A percentile compares a stretch with the other conserved stretches of the same genome.
Conservation (phyloP, 208 protist genomes). For the Crithidia acanthocephali region DNA sequence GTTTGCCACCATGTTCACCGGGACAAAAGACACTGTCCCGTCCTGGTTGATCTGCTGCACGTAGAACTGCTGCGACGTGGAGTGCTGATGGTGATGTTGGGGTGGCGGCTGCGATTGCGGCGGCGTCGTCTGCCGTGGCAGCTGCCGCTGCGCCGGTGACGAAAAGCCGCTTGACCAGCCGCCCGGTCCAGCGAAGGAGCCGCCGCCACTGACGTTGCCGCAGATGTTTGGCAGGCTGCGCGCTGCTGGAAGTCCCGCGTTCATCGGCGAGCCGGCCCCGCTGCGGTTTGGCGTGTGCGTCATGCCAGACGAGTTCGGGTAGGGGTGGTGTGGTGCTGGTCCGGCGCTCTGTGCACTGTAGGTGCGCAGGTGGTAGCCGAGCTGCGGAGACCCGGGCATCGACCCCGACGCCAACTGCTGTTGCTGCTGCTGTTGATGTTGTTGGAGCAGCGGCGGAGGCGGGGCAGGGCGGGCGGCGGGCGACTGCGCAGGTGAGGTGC, state of each 20-base stretch:
- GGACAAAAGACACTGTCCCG: slow-evolving; percentile 34
- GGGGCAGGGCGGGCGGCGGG: neutral
- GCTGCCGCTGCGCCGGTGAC: slow-evolving; percentile 10
- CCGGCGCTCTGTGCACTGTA: slow-evolving; percentile 25
- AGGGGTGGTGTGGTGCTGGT: neutral
- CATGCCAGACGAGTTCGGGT: slow-evolving; percentile 4
- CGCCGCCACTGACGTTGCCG: neutral
- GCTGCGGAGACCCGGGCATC: slow-evolving; percentile 8
- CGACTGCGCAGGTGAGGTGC: slow-evolving; percentile 13
- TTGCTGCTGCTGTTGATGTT: neutral
- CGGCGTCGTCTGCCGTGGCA: slow-evolving; percentile 8
- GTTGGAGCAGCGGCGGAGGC: neutral
- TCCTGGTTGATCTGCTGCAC: slow-evolving; percentile 37
- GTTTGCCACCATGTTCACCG: slow-evolving; percentile 28
- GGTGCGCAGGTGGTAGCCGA: slow-evolving; percentile 20
- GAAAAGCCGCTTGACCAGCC: slow-evolving; percentile 1
- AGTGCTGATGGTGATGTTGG: slow-evolving; percentile 10
- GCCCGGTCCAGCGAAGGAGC: neutral
- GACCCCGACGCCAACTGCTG: slow-evolving; percentile 8
- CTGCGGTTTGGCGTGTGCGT: slow-evolving; percentile 27
- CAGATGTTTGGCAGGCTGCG: slow-evolving; percentile 16
- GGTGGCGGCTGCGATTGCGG: slow-evolving; percentile 12
- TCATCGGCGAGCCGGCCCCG: slow-evolving; percentile 17
- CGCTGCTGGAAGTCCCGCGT: slow-evolving; percentile 6
- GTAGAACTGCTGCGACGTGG: slow-evolving; percentile 32